Evolutionary conservation across 306 rosid genomes (phyloP), one percentile per base, ranked within the genome.

Genomic region (Elaeagnus macrophylla): DNA sequence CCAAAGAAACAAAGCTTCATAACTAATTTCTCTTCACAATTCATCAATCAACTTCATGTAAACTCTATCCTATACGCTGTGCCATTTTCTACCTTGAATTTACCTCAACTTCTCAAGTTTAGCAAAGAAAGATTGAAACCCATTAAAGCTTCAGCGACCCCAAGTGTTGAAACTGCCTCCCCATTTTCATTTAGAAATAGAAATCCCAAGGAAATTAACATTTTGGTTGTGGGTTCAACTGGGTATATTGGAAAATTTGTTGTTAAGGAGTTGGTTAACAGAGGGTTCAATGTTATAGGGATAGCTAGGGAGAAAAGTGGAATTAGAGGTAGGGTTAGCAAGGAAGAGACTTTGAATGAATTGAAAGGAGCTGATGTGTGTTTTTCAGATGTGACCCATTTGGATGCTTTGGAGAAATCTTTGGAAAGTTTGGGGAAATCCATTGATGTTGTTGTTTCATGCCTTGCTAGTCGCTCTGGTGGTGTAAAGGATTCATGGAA

Each of bases 231-330:
- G 66, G 96, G 99, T 50, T 83, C 95, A 53, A 87, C 99, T 69
- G 99, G 99, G 67, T 93, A 93, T 66, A 93, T 88, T 40, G 99
- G 99, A 42, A 88, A 79, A 49, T 87, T 84, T 72, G 96, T 87
- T 43, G 96, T 82, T 37, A 81, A 64, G 48, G 99, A 93, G 69
- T 76, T 93, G 49, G 72, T 88, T 40, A 74, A 67, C 59, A 80
- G 99, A 74, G 99, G 91, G 19, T 93, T 80, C 39, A 84, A 82
- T 56, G 81, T 88, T 12, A 79, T 79, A 51, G 94, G 94, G 10
- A 50, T 88, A 66, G 79, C 99, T 51, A 87, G 99, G 58, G 96
- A 84, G 67, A 84, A 54, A 39, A 93, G 99, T 68, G 99, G 99
- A 38, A 83, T 75, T 62, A 84, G 39, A 69, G 96, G 94, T 12